phyloP scores from a whole-genome alignment of 2,329 filamentous ascomycete genomes.

The Aspergillus viridinutans region DNA sequence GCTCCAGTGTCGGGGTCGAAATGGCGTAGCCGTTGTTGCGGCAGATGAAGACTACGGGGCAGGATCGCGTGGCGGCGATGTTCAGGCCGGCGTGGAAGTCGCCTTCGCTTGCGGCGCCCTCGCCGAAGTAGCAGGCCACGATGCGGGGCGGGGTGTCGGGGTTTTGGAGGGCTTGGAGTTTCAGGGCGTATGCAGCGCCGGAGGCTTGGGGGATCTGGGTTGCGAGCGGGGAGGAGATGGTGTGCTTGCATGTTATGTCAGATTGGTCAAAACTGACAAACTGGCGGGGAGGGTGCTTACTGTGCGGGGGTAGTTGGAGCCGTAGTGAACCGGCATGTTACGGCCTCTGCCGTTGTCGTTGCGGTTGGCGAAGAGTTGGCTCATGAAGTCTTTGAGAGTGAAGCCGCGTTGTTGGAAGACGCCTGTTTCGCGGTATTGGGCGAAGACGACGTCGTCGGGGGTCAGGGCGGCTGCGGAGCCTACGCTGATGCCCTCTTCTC shows the following conservation, averaged over 20 bases:
- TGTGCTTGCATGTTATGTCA: constrained; percentile 65
- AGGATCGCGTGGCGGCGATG: constrained; percentile 83
- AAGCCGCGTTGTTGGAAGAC: constrained; percentile 89
- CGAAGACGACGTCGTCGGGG: constrained; percentile 86
- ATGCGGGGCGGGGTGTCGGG: constrained; percentile 64
- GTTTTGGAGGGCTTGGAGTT: constrained; percentile 71
- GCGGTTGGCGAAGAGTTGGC: constrained; percentile 83
- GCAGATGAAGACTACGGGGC: constrained; percentile 84
- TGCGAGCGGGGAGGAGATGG: constrained; percentile 78
- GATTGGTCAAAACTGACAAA: neutral
- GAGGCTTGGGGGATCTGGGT: constrained; percentile 87
- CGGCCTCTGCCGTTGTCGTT: constrained; percentile 76
- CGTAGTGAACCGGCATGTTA: constrained; percentile 98
- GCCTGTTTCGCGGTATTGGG: constrained; percentile 90
- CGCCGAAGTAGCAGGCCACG: constrained; percentile 82
- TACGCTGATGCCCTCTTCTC: constrained; percentile 90
- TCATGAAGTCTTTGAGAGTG: constrained; percentile 86
- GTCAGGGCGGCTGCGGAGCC: constrained; percentile 79
- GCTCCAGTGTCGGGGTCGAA: constrained; percentile 81
- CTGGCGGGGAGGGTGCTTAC: constrained; percentile 46
- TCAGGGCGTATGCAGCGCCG: constrained; percentile 82
- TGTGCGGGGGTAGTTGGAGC: constrained; percentile 76
- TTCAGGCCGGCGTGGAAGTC: constrained; percentile 91
- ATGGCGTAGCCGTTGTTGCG: constrained; percentile 93
- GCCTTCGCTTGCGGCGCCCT: constrained; percentile 84